A percentile compares a stretch with the other conserved stretches of the same genome.
Evolutionary conservation across 768 basidiomycete species (phyloP).

Genomic region (Mycena vulgaris): DNA sequence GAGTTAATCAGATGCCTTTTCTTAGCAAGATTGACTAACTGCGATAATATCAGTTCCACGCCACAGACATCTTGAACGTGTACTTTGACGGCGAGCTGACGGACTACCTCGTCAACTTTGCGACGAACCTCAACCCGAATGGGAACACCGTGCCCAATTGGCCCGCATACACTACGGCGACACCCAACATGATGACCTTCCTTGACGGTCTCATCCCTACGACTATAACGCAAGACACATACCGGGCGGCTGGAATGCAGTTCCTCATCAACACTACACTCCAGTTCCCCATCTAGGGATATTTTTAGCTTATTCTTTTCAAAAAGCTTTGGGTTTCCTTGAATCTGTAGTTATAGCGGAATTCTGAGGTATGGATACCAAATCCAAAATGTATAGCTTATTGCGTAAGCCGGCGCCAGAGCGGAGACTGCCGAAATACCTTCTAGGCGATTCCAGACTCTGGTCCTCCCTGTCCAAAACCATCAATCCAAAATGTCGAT

Average conservation of each 20-base stretch:
- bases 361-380: too few species aligned
- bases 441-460: too few species aligned
- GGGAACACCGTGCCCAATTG: conserved; percentile 55
- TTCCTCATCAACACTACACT: conserved; percentile 48
- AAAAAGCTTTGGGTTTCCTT: too few species aligned
- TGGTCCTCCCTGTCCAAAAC: too few species aligned
- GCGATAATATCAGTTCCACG: conserved; percentile 48
- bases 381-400: too few species aligned
- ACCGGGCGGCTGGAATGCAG: conserved; percentile 42
- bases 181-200: conserved; percentile 52
- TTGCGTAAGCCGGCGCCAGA: too few species aligned
- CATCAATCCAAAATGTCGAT: too few species aligned
- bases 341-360: too few species aligned
- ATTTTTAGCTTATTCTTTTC: too few species aligned
- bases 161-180: conserved; percentile 58
- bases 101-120: conserved; percentile 56
- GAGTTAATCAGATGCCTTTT: conserved; percentile 21
- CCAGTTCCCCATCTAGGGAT: conserved; percentile 46
- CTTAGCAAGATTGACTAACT: background rate
- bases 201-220: conserved; percentile 45
- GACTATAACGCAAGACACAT: conserved; percentile 43
- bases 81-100: conserved; percentile 50
- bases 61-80: conserved; percentile 48
- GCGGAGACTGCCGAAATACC: too few species aligned
- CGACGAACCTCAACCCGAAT: conserved; percentile 56